Percentiles rank a stretch among this genome's conserved stretches.
Conservation (phyloP, 352 stramenopile genomes). For the Globisporangium orthogonon region DNA sequence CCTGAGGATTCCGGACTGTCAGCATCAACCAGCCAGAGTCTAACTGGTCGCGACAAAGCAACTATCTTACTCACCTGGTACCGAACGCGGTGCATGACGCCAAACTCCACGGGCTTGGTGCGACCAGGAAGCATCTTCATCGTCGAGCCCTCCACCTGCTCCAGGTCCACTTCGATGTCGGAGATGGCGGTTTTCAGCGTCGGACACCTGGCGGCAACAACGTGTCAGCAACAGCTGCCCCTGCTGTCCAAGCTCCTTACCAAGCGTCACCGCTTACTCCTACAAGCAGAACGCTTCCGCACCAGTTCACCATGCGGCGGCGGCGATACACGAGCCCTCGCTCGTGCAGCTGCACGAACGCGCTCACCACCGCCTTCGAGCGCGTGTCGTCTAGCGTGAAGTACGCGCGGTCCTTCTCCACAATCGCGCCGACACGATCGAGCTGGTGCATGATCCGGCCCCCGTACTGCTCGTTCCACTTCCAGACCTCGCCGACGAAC, state of each 20-base stretch:
- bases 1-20: constrained; percentile 4
- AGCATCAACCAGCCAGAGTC: neutral
- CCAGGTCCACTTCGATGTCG: constrained; percentile 97
- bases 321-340: constrained; percentile 96
- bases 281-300: constrained; percentile 20
- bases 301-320: constrained; percentile 98
- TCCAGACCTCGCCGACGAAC: constrained; percentile 96
- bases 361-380: constrained; percentile 46
- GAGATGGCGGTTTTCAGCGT: constrained; percentile 94
- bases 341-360: constrained; percentile 91
- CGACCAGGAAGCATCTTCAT: constrained; percentile 72
- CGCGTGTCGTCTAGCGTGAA: constrained; percentile 98
- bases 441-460: constrained; percentile 95
- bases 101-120: constrained; percentile 66
- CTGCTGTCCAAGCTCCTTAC: neutral
- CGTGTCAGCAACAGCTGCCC: neutral
- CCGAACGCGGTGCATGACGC: constrained; percentile 76
- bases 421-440: constrained; percentile 88
- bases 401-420: constrained; percentile 95
- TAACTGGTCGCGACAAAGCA: neutral
- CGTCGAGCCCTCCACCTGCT: constrained; percentile 92
- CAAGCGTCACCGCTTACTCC: neutral
- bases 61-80: constrained; percentile 40
- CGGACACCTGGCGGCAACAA: constrained; percentile 41
- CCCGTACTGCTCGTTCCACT: constrained; percentile 98